Conservation (phyloP, 2,329 filamentous ascomycete species). For the Fonsecaea pedrosoi region DNA sequence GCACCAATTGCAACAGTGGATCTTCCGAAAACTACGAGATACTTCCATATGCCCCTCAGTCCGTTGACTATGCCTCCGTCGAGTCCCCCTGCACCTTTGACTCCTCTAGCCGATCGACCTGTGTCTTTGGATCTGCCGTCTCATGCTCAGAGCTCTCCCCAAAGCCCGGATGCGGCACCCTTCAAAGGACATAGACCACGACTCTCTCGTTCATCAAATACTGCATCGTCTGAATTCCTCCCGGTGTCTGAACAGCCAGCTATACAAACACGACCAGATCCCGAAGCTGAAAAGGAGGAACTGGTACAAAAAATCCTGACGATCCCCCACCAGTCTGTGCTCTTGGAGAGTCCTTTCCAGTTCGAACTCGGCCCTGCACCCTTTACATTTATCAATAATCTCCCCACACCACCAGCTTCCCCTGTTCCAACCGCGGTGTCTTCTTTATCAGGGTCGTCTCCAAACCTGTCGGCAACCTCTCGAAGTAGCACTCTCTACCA, state of each 20-base stretch:
- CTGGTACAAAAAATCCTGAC: conserved; percentile 25
- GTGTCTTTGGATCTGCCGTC: conserved; percentile 27
- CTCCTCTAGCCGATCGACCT: conserved; percentile 19
- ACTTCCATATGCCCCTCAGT: conserved; percentile 38
- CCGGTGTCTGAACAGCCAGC: conserved; percentile 19
- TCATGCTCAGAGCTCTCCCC: conserved; percentile 1
- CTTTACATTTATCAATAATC: conserved; percentile 17
- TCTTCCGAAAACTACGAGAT: conserved; percentile 35
- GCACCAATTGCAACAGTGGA: conserved; percentile 37
- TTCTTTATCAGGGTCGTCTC: conserved; percentile 7
- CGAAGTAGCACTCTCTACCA: conserved; percentile 33
- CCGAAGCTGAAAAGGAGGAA: conserved; percentile 10
- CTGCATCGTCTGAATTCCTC: conserved; percentile 31
- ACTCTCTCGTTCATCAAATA: conserved; percentile 34
- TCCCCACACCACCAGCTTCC: conserved; percentile 37
- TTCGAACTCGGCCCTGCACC: conserved; percentile 24
- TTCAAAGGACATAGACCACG: conserved; percentile 29
- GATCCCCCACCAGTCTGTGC: conserved; percentile 18
- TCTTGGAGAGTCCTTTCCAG: conserved; percentile 24
- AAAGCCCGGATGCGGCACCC: conserved; percentile 3
- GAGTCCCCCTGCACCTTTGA: conserved; percentile 32
- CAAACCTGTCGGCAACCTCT: conserved; percentile 23
- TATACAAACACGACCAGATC: conserved; percentile 13
- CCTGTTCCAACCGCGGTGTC: conserved; percentile 4
- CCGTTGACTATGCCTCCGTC: conserved; percentile 35